Evolutionary conservation across 1,284 basidiomycete species (phyloP).

Genomic region (Marasmius tenuissimus): DNA sequence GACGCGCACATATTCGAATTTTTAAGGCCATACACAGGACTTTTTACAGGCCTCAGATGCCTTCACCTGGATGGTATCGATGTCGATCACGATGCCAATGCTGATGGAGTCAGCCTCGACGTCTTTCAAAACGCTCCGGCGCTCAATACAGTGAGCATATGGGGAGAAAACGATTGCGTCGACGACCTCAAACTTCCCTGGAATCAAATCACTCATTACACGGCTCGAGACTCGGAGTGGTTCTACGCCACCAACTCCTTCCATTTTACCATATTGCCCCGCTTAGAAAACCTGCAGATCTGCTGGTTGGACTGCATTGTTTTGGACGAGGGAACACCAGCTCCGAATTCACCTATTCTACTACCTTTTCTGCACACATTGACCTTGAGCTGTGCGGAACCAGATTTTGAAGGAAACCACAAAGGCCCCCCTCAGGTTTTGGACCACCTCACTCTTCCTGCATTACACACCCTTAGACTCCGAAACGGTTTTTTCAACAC

Average conservation of each 20-base stretch:
- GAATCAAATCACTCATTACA: neutral
- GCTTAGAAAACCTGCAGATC: neutral
- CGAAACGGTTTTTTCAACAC: neutral
- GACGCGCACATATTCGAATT: neutral
- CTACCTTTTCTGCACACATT: neutral
- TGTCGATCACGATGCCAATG: neutral
- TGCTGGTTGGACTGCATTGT: neutral
- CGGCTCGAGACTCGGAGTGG: neutral
- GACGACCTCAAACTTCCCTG: neutral
- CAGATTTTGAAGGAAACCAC: neutral
- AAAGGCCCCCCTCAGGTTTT: neutral
- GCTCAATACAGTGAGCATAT: neutral
- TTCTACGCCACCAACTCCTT: neutral
- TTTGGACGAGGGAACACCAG: neutral
- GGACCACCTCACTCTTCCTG: neutral
- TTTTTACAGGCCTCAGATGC: neutral
- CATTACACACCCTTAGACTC: neutral
- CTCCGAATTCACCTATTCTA: neutral
- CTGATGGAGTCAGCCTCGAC: neutral
- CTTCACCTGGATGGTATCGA: neutral
- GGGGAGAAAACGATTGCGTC: neutral
- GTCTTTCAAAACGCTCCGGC: neutral
- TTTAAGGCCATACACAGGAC: neutral
- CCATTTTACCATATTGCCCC: neutral
- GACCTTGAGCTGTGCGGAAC: neutral